phyloP scores from a whole-genome alignment of 2,329 filamentous ascomycete genomes.

The Mollisia scopiformis region DNA sequence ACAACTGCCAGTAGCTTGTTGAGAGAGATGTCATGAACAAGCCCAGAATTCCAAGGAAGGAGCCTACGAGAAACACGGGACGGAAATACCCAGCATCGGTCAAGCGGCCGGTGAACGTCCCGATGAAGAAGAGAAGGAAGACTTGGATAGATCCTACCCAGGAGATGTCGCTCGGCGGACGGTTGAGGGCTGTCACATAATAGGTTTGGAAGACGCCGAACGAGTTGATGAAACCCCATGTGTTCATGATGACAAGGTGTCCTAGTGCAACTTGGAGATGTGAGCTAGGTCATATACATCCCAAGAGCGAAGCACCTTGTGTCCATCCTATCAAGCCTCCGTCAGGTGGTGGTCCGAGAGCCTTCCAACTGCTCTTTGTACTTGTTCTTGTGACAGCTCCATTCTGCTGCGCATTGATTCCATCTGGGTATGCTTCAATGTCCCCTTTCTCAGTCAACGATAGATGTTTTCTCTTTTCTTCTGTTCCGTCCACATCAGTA shows the following conservation, averaged over 20 bases:
- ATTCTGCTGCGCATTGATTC: neutral
- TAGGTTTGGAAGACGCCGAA: conserved; percentile 50
- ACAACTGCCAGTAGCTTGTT: conserved; percentile 45
- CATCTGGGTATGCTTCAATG: conserved; percentile 12
- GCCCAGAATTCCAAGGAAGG: conserved; percentile 40
- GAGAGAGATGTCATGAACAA: conserved; percentile 44
- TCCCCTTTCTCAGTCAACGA: conserved; percentile 6
- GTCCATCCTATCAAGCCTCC: conserved; percentile 34
- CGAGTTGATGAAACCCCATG: conserved; percentile 42
- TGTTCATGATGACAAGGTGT: conserved; percentile 36
- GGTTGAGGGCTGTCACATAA: conserved; percentile 40
- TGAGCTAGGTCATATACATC: neutral
- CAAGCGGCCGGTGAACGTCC: conserved; percentile 42
- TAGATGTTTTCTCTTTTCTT: conserved; percentile 2
- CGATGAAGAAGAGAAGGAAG: conserved; percentile 46
- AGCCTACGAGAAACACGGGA: conserved; percentile 29
- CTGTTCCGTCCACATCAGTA: neutral
- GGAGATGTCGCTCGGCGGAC: conserved; percentile 42
- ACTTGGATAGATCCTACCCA: conserved; percentile 51
- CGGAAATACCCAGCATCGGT: conserved; percentile 45
- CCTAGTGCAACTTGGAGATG: conserved; percentile 19
- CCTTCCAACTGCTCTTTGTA: conserved; percentile 33
- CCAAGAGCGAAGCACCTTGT: conserved; percentile 26
- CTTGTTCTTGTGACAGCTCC: conserved; percentile 23
- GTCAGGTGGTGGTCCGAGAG: conserved; percentile 36